Percentiles rank a stretch among this genome's conserved stretches.
phyloP scores from a whole-genome alignment of 495 filamentous ascomycete genomes.

The Copromyces sp. region DNA sequence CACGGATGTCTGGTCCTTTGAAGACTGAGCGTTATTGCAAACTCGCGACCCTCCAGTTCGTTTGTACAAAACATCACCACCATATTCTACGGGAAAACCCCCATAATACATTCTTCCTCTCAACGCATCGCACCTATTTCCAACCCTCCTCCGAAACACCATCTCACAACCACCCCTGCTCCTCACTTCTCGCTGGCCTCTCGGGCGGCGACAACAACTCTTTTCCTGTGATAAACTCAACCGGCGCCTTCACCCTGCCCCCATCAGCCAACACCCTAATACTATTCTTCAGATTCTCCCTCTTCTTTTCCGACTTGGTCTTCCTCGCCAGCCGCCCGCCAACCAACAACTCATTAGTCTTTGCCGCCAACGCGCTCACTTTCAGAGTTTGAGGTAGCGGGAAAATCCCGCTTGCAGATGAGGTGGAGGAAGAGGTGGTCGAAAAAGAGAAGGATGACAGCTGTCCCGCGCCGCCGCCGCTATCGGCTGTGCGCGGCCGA shows the following conservation, averaged over 20 bases:
- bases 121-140: background rate
- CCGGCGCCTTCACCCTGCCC: background rate
- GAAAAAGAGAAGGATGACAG: background rate
- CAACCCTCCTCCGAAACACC: background rate
- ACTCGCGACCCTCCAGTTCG: background rate
- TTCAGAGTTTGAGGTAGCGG: background rate
- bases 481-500: background rate
- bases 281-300: conserved; percentile 12
- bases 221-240: background rate
- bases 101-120: background rate
- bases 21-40: background rate
- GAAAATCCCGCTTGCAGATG: background rate
- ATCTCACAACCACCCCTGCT: background rate
- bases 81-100: background rate
- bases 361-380: background rate
- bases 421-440: background rate
- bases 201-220: background rate
- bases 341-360: background rate
- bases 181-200: background rate
- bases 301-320: conserved; percentile 4
- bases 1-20: background rate
- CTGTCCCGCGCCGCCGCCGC: background rate
- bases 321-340: background rate
- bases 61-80: background rate
- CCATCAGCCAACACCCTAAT: conserved; percentile 4